Evolutionary conservation across 768 basidiomycete genomes (phyloP).

Genomic region (Podaxis sp.): DNA sequence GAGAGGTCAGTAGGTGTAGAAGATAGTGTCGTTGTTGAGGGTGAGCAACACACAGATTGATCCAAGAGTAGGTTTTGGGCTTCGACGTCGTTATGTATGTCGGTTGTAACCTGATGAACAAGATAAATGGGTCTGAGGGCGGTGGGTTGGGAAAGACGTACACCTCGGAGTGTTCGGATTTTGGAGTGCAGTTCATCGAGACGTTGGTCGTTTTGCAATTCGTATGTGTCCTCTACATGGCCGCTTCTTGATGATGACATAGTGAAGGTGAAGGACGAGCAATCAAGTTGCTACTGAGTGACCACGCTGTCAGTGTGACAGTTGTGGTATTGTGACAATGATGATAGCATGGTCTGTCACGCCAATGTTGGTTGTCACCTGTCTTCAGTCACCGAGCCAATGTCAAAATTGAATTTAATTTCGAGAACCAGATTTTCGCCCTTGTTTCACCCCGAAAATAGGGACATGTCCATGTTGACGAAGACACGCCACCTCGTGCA

Average conservation of each 20-base stretch:
- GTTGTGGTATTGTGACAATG: too few species aligned
- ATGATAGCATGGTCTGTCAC: background rate
- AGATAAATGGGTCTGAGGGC: background rate
- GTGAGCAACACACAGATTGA: conserved; percentile 48
- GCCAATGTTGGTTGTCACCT: background rate
- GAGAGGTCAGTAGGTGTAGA: background rate
- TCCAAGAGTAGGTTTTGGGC: conserved; percentile 77
- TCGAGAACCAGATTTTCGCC: too few species aligned
- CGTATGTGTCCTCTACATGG: conserved; percentile 68
- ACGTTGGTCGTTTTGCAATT: conserved; percentile 80
- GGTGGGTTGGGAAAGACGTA: conserved; percentile 25
- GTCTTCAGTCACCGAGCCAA: too few species aligned
- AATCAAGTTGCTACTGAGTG: background rate
- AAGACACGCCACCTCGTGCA: background rate
- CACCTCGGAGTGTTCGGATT: conserved; percentile 76
- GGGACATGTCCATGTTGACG: too few species aligned
- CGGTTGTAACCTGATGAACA: conserved; percentile 66
- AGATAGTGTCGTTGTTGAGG: background rate
- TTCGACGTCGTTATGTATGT: conserved; percentile 83
- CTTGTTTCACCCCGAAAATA: too few species aligned
- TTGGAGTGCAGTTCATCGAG: conserved; percentile 85
- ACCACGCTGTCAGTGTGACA: background rate
- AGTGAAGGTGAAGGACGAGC: background rate
- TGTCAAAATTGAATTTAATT: too few species aligned
- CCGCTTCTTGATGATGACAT: conserved; percentile 40